Conservation (phyloP, 345 rosid genomes). For the Crucihimalaya himalaica region DNA sequence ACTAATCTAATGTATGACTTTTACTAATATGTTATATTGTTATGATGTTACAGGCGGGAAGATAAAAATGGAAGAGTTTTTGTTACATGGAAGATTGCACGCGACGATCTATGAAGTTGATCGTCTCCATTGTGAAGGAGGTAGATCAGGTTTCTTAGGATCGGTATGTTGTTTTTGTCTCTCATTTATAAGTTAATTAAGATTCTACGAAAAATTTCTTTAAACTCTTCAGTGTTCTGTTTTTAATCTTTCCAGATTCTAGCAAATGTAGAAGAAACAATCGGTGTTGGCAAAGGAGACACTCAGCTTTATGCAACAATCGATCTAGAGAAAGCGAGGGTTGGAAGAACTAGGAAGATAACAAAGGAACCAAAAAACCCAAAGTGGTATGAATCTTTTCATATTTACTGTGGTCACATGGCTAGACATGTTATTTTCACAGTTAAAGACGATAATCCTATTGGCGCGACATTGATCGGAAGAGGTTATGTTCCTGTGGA, state of each 20-base stretch:
- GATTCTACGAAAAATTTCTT: neutral
- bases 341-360: conserved; percentile 80
- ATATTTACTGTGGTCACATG: conserved; percentile 87
- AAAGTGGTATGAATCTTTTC: conserved; percentile 88
- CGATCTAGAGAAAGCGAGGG: conserved; percentile 91
- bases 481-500: conserved; percentile 79
- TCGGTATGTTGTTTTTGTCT: conserved; percentile 51
- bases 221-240: conserved; percentile 6
- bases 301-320: conserved; percentile 77
- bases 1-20: neutral
- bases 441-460: conserved; percentile 83
- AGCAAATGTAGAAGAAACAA: conserved; percentile 71
- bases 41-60: conserved; percentile 33
- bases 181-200: neutral
- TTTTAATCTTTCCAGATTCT: conserved; percentile 47
- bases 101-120: conserved; percentile 90
- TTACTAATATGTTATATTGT: conserved; percentile 1
- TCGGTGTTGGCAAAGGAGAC: conserved; percentile 84
- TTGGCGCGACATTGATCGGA: conserved; percentile 90
- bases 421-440: conserved; percentile 86
- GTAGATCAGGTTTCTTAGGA: conserved; percentile 65
- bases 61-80: conserved; percentile 63
- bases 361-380: conserved; percentile 64
- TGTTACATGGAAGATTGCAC: conserved; percentile 84
- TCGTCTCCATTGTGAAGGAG: conserved; percentile 48